Conservation (phyloP, 768 basidiomycete species). For the Cystobasidiopsis lactophilus region DNA sequence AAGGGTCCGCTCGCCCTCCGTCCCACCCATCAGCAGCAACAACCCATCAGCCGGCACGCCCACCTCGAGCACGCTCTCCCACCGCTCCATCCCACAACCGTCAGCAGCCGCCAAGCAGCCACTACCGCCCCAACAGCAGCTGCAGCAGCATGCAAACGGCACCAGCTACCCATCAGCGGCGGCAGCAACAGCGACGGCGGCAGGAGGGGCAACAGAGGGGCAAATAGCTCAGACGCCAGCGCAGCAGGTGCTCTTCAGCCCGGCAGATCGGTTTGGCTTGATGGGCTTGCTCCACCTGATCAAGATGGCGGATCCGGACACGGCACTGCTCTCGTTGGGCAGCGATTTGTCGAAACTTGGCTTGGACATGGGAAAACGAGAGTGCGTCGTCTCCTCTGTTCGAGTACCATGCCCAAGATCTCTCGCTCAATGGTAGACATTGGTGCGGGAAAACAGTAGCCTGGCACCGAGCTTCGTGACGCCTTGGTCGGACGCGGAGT, state of each 20-base stretch:
- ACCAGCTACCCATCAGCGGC: background rate
- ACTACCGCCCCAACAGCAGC: slow-evolving; percentile 2
- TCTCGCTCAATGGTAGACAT: background rate
- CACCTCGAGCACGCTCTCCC: background rate
- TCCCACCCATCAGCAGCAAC: background rate
- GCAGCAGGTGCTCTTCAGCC: slow-evolving; percentile 73
- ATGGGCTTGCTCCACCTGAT: slow-evolving; percentile 66
- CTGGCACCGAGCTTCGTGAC: slow-evolving; percentile 58
- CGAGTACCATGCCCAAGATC: background rate
- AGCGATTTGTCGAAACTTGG: slow-evolving; percentile 83
- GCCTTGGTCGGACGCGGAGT: slow-evolving; percentile 58
- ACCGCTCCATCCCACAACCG: no score
- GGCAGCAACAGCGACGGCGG: background rate
- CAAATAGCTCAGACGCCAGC: slow-evolving; percentile 33
- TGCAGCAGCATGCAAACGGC: slow-evolving; percentile 6
- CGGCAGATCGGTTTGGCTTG: slow-evolving; percentile 88
- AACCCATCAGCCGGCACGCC: background rate
- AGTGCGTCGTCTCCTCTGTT: background rate
- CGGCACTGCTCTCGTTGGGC: slow-evolving; percentile 59
- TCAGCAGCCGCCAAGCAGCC: background rate
- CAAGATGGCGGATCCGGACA: slow-evolving; percentile 58
- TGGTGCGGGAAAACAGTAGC: no score
- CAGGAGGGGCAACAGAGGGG: background rate
- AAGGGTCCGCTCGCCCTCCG: background rate
- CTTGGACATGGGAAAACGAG: slow-evolving; percentile 51